Evolutionary conservation across 441 rosid species (phyloP), one percentile per base, ranked within the genome.

Genomic region (Arabidopsis lyrata): DNA sequence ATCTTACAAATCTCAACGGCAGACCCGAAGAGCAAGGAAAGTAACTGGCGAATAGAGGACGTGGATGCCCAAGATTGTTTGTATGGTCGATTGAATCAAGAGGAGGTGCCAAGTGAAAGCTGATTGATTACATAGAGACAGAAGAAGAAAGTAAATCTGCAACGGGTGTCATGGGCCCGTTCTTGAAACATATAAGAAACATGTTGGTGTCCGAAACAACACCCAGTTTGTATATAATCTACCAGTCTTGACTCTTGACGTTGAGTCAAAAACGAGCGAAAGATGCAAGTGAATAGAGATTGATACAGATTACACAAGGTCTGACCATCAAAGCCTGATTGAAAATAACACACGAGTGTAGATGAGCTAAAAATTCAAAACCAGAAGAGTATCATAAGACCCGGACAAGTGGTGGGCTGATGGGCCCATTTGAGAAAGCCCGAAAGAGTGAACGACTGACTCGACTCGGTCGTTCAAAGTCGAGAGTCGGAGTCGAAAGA

Each of bases 11-110:
- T 94, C 78, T 75, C 92, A 60, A 75, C 90, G 8, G 87, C 82
- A 50, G 88, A 88, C 78, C 70, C 84, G 5, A 60, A 62, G 63
- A 79, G 80, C 57, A 47, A 38, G 48, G 73, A 76, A 67, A 31
- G 75, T 34, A 90, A 93, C 70, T 91, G 96, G 95, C 66, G 47
- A 52, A 72, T 91, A 44, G 87, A 85, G 64, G 39, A 81, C 22
- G 8, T 10, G 5, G 41, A 36, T 24, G 64, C 50, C 20, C 32
- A 55, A 56, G 68, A 48, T 48, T 74, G 45, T 72, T 32, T 72
- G 20, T 61, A 39, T 20, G 56, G 47, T 52, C 1, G 42, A 52
- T 24, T 36, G 78, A 76, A 47, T 56, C 71, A 69, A 31, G 14
- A 63, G n/a, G 42, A 35, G 64, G 57, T 53, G 59, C 52, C 14